Conservation (phyloP, 73 alveolate species). For the Tetrahymena elliotti region DNA sequence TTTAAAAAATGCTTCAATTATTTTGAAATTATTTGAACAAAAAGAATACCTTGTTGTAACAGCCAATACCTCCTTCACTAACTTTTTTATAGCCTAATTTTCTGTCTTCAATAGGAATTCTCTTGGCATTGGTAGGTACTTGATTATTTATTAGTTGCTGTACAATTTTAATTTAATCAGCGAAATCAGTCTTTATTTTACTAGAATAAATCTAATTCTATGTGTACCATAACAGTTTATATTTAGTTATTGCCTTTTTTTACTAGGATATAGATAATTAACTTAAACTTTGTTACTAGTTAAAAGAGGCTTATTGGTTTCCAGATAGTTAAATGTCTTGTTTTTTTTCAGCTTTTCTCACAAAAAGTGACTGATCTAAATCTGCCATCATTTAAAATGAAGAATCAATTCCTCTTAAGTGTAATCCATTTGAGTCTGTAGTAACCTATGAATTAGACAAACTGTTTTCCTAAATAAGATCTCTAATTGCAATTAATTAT, state of each 20-base stretch:
- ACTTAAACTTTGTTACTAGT: not conserved
- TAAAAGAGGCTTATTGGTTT: no score
- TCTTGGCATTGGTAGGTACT: not conserved
- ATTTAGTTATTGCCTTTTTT: not conserved
- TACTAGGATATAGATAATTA: not conserved
- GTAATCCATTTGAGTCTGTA: not conserved
- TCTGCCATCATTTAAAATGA: not conserved
- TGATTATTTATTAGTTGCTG: not conserved
- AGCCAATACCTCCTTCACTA: constrained; percentile 40
- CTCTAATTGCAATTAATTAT: not conserved
- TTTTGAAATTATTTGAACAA: not conserved
- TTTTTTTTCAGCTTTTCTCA: not conserved
- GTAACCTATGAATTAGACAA: not conserved
- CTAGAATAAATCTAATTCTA: not conserved
- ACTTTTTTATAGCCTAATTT: constrained; percentile 35
- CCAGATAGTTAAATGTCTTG: not conserved
- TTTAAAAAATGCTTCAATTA: no score
- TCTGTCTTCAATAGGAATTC: constrained; percentile 18
- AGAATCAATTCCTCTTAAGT: not conserved
- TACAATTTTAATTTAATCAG: not conserved
- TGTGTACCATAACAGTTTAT: not conserved
- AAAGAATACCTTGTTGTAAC: constrained; percentile 10
- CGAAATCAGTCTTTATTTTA: not conserved
- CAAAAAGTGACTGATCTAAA: not conserved
- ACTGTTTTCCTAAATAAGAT: not conserved